These are phyloP conservation scores for Maudiozyma turicensis DNA, from an alignment of 805 yeast species.

Conservation along the genomic window DNA sequence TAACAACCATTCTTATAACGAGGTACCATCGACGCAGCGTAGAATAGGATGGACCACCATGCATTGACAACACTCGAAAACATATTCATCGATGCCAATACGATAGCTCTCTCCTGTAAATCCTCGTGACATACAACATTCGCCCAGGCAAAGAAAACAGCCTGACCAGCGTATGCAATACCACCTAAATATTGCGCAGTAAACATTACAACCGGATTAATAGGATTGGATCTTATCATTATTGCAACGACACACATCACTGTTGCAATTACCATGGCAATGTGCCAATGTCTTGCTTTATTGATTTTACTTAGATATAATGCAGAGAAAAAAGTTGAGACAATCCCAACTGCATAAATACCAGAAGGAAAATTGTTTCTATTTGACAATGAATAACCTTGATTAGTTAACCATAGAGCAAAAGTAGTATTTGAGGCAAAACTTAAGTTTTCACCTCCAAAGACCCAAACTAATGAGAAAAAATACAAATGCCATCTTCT, in stretches of 20 bases:
- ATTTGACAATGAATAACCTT: conserved; percentile 34
- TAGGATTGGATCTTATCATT: conserved; percentile 37
- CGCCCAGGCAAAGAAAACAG: conserved; percentile 56
- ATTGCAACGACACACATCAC: conserved; percentile 38
- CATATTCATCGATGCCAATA: conserved; percentile 58
- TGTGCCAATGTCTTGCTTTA: conserved; percentile 40
- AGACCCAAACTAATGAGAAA: conserved; percentile 42
- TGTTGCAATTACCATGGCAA: conserved; percentile 37
- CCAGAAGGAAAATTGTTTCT: conserved; percentile 48
- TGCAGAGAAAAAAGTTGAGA: conserved; percentile 37
- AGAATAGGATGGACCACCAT: conserved; percentile 53
- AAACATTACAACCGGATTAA: conserved; percentile 33
- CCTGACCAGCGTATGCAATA: conserved; percentile 47
- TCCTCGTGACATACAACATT: conserved; percentile 50
- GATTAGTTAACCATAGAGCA: conserved; percentile 37
- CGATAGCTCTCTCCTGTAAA: conserved; percentile 53
- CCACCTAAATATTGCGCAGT: conserved; percentile 50
- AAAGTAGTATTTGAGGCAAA: conserved; percentile 38
- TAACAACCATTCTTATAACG: conserved; percentile 42
- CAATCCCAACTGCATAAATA: conserved; percentile 42
- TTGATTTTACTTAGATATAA: conserved; percentile 36
- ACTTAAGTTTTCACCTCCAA: conserved; percentile 42
- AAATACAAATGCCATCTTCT: conserved; percentile 51
- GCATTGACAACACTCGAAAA: conserved; percentile 54
- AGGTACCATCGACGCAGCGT: conserved; percentile 43